Percentiles rank a stretch among this genome's conserved stretches.
These are phyloP conservation scores for Phytopythium litorale DNA, from an alignment of 352 stramenopile species.

Conservation along the genomic window DNA sequence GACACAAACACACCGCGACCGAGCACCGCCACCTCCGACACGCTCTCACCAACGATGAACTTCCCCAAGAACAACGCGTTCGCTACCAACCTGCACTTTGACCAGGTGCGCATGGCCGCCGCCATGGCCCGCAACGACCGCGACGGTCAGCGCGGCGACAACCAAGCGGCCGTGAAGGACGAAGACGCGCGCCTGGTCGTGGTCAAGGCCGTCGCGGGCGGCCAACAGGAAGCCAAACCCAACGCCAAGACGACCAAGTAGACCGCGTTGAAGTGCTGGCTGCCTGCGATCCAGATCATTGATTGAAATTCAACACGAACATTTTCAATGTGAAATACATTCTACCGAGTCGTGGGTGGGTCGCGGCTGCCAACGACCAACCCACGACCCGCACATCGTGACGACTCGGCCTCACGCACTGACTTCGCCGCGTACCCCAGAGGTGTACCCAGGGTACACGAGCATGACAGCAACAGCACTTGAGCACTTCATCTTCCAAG, in stretches of 20 bases:
- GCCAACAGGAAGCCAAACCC: background rate
- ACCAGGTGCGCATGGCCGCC: background rate
- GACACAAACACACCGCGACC: background rate
- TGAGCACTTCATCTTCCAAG: background rate
- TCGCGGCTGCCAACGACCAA: background rate
- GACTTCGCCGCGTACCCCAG: background rate
- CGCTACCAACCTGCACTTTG: slow-evolving; percentile 2
- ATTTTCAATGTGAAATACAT: background rate
- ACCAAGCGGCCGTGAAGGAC: background rate
- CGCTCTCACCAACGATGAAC: background rate
- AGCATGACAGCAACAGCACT: background rate
- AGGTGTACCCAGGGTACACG: too few relatives aligned
- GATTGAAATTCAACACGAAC: too few relatives aligned
- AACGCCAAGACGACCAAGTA: background rate
- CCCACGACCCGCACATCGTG: background rate
- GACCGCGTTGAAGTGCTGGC: background rate
- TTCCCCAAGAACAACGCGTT: background rate
- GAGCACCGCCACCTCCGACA: background rate
- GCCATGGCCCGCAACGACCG: background rate
- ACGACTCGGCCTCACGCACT: background rate
- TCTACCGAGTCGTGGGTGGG: background rate
- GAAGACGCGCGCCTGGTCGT: background rate
- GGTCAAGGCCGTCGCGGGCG: background rate
- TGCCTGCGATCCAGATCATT: background rate
- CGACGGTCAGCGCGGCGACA: background rate